Base-by-base conservation (phyloP, 768 basidiomycete genomes). In the Mycena chlorophos region DNA sequence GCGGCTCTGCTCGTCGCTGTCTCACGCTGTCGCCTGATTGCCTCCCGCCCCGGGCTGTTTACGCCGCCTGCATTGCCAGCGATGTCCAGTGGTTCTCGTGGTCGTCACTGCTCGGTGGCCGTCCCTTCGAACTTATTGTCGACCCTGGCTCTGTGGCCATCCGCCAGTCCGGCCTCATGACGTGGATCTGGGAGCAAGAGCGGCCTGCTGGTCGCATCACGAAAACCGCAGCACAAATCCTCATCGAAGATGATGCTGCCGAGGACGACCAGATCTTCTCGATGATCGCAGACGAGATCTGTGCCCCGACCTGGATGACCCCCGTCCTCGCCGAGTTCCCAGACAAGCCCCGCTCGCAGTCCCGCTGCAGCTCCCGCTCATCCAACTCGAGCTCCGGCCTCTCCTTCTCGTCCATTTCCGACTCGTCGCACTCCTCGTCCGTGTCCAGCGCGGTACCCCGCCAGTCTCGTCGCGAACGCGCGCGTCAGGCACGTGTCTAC, bases 71-170 rank as follows among this genome's bases (percentile, higher is more conserved):
- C 70, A 73, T 85, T 52, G 75, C 83, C 22, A 76, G 86, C 34
- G 82, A 82, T 55, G 78, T 91, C 28, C 86, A 88, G 64, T 92
- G 90, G 90, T 84, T 85, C 55, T 83, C 88, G 67, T 92, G 90
- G 90, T 88, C 90, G 51, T 63, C 77, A 43, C 74, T 80, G 55
- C 81, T 91, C 43, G 88, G 89, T 12, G 78, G 81, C 61, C 71
- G 74, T 54, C 86, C 88, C 71, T 85, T 91, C 66, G 89, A 91
- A 69, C 79, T 92, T 57, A 87, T 88, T 70, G 80, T 90, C 63
- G 87, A 91, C 68, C 90, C 90, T 59, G 89, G 88, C 57, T 85
- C 82, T 67, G 82, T 92, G 60, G 86, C 86, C 55, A 73, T 89
- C 60, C 75, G 68, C 55, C 69, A 72, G 40, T 65, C 68, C 26